Evolutionary conservation across 495 filamentous ascomycete species (phyloP).

Genomic region (Penicillium manginii): DNA sequence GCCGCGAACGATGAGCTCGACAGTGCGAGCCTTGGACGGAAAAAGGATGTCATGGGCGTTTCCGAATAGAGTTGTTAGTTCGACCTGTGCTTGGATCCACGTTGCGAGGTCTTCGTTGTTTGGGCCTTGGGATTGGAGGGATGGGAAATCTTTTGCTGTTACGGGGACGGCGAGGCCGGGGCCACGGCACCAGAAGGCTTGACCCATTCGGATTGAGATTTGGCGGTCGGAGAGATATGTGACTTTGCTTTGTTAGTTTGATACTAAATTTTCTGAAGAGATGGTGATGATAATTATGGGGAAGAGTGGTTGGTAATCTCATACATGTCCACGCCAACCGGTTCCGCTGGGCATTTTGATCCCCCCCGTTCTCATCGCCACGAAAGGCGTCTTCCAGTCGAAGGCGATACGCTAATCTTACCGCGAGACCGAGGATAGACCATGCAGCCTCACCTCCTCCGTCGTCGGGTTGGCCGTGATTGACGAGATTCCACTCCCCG

Average conservation of each 20-base stretch:
- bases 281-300: background rate
- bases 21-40: conserved; percentile 15
- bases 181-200: conserved; percentile 22
- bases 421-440: conserved; percentile 14
- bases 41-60: conserved; percentile 19
- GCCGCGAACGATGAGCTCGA: conserved; percentile 13
- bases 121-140: conserved; percentile 5
- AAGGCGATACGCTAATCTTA: conserved; percentile 14
- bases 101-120: conserved; percentile 9
- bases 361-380: background rate
- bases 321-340: conserved; percentile 20
- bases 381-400: conserved; percentile 17
- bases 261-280: background rate
- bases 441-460: conserved; percentile 8
- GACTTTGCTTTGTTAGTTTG: background rate
- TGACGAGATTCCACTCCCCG: conserved; percentile 16
- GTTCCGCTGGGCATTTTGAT: conserved; percentile 1
- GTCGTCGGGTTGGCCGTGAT: conserved; percentile 3
- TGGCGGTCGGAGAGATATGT: conserved; percentile 21
- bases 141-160: conserved; percentile 17
- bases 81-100: conserved; percentile 16
- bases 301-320: background rate
- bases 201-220: conserved; percentile 23
- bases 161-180: conserved; percentile 15
- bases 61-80: conserved; percentile 15